A percentile compares a stretch with the other conserved stretches of the same genome.
Conservation (phyloP, 179 eudicot species). For the Gypsophila paniculata region DNA sequence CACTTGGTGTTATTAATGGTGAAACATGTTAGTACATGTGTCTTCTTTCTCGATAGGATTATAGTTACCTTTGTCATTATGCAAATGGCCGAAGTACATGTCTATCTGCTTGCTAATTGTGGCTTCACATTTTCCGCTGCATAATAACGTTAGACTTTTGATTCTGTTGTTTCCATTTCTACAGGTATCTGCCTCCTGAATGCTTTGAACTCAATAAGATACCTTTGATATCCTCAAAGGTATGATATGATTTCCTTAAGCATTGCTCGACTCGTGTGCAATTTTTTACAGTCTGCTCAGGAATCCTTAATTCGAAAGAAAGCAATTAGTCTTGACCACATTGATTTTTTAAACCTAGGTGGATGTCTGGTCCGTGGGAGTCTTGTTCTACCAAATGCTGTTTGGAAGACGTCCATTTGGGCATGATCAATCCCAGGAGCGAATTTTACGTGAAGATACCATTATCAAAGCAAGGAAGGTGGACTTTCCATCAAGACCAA, state of each 20-base stretch:
- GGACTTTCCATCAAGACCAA: conserved; percentile 91
- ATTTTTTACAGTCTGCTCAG: not conserved
- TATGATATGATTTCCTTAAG: conserved; percentile 23
- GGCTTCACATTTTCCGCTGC: not conserved
- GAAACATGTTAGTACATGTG: not conserved
- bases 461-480: conserved; percentile 93
- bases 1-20: not conserved
- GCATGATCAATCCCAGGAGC: conserved; percentile 90
- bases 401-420: conserved; percentile 97
- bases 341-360: conserved; percentile 31
- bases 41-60: not conserved
- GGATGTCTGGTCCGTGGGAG: conserved; percentile 94
- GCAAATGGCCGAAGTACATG: not conserved
- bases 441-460: conserved; percentile 94
- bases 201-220: conserved; percentile 97
- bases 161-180: not conserved
- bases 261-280: not conserved
- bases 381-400: conserved; percentile 94
- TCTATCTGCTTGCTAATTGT: not conserved
- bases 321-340: not conserved
- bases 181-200: conserved; percentile 98
- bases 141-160: not conserved
- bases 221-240: conserved; percentile 96
- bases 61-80: not conserved
- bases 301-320: not conserved